Percentiles rank a stretch among this genome's conserved stretches.
phyloP scores from a whole-genome alignment of 75 land plant genomes.

The Larix kaempferi region DNA sequence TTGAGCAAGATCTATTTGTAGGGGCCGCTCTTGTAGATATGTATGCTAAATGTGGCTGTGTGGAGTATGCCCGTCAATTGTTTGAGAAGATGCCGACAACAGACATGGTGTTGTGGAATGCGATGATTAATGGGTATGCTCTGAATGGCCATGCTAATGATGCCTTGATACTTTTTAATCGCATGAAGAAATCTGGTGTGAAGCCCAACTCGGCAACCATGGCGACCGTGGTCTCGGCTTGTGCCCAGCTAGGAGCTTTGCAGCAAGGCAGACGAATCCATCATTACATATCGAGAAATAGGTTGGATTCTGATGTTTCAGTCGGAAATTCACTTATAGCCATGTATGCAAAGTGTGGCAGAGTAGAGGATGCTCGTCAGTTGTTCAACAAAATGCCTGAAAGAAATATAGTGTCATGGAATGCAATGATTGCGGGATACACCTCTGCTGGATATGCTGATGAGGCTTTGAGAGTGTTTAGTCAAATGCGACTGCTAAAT shows the following conservation, averaged over 20 bases:
- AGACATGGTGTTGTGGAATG: constrained; percentile 73
- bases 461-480: constrained; percentile 43
- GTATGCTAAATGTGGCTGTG: constrained; percentile 78
- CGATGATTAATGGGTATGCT: constrained; percentile 67
- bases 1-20: constrained; percentile 50
- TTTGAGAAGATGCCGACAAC: constrained; percentile 57
- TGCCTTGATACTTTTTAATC: constrained; percentile 57
- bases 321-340: constrained; percentile 51
- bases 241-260: constrained; percentile 28
- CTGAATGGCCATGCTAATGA: constrained; percentile 43
- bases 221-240: constrained; percentile 60
- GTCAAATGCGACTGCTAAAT: constrained; percentile 40
- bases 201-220: constrained; percentile 62
- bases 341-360: constrained; percentile 38
- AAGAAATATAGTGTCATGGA: constrained; percentile 67
- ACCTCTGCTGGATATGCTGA: constrained; percentile 26
- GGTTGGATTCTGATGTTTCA: constrained; percentile 32
- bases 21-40: constrained; percentile 66
- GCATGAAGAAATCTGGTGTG: constrained; percentile 40
- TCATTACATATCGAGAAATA: constrained; percentile 34
- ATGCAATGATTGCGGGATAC: constrained; percentile 56
- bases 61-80: constrained; percentile 35
- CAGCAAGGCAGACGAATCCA: constrained; percentile 44
- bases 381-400: constrained; percentile 27
- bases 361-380: constrained; percentile 35